phyloP scores from a whole-genome alignment of 2,329 filamentous ascomycete species.

The Xylaria digitata region DNA sequence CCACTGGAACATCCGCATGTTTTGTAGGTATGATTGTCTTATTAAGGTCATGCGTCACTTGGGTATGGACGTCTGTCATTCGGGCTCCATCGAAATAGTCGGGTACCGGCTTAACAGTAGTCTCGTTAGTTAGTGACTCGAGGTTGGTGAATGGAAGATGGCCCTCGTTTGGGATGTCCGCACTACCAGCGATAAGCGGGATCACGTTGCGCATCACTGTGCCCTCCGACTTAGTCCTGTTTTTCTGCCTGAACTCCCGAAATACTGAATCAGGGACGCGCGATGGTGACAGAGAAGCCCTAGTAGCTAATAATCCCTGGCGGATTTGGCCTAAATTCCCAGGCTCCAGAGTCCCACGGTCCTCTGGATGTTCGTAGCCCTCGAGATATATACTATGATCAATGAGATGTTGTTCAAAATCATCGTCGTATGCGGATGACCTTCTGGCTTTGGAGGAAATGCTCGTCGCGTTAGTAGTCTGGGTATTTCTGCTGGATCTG shows the following conservation, averaged over 20 bases:
- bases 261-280: slow-evolving; percentile 38
- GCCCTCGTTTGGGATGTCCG: slow-evolving; percentile 28
- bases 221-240: slow-evolving; percentile 22
- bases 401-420: slow-evolving; percentile 47
- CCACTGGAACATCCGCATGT: slow-evolving; percentile 28
- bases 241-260: slow-evolving; percentile 37
- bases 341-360: background rate
- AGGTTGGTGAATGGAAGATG: slow-evolving; percentile 26
- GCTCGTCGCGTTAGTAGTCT: slow-evolving; percentile 5
- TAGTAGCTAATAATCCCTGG: background rate
- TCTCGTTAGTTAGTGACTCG: slow-evolving; percentile 5
- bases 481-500: slow-evolving; percentile 5
- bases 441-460: slow-evolving; percentile 24
- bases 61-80: background rate
- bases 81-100: slow-evolving; percentile 28
- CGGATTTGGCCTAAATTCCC: slow-evolving; percentile 17
- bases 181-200: slow-evolving; percentile 26
- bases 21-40: slow-evolving; percentile 40
- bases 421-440: slow-evolving; percentile 44
- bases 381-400: slow-evolving; percentile 44
- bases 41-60: slow-evolving; percentile 30
- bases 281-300: slow-evolving; percentile 40
- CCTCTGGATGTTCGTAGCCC: background rate
- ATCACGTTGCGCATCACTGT: slow-evolving; percentile 30
- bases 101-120: slow-evolving; percentile 8